Percentiles rank a stretch among this genome's conserved stretches.
Evolutionary conservation across 169 alveolate genomes (phyloP).

Genomic region (Miamiensis avidus): DNA sequence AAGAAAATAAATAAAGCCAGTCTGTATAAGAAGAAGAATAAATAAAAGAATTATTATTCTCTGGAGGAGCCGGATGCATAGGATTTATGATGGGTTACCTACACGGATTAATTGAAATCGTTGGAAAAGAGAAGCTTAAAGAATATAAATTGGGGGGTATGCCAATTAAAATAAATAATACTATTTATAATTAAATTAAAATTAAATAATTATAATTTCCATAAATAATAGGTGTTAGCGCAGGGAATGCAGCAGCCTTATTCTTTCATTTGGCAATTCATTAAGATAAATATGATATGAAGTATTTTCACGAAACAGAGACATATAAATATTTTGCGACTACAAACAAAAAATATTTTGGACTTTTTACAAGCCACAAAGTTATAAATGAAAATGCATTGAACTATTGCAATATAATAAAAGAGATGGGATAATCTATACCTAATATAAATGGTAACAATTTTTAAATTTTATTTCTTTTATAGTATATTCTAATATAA

Average conservation of each 20-base stretch:
- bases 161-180: neutral
- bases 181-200: no score
- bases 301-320: constrained; percentile 1
- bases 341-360: constrained; percentile 5
- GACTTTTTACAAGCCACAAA: constrained; percentile 11
- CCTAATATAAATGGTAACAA: neutral
- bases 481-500: no score
- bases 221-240: neutral
- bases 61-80: constrained; percentile 20
- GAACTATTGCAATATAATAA: constrained; percentile 10
- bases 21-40: constrained; percentile 8
- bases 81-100: constrained; percentile 21
- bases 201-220: no score
- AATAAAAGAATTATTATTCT: constrained; percentile 11
- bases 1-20: neutral
- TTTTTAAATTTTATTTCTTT: no score
- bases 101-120: constrained; percentile 3
- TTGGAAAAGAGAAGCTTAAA: constrained; percentile 18
- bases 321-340: constrained; percentile 15
- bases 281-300: constrained; percentile 11
- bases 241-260: constrained; percentile 15
- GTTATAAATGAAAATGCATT: neutral
- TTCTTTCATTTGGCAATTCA: constrained; percentile 12
- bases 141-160: constrained; percentile 24
- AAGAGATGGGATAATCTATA: neutral